A percentile compares a stretch with the other conserved stretches of the same genome.
Evolutionary conservation across 2,329 filamentous ascomycete genomes (phyloP).

Genomic region (Talaromyces sp.): DNA sequence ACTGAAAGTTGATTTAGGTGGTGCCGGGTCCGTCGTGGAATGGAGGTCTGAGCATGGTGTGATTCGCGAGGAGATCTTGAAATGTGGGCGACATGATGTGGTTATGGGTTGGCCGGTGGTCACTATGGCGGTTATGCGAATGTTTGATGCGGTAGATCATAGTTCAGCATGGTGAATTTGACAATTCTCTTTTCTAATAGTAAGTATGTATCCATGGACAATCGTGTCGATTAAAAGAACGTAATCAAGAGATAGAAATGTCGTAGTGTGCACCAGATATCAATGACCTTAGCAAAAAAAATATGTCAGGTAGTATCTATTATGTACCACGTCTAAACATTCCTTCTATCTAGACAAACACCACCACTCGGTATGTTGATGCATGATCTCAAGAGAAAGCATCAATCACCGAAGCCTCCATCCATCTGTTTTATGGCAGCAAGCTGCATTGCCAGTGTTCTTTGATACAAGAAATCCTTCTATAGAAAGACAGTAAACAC

Average conservation of each 20-base stretch:
- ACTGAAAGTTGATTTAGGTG: conserved; percentile 39
- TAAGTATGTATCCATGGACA: too few species aligned
- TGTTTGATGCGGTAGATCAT: conserved; percentile 33
- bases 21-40: conserved; percentile 48
- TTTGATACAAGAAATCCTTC: conserved; percentile 6
- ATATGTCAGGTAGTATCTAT: background rate
- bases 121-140: conserved; percentile 47
- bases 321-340: conserved; percentile 1
- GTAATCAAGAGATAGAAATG: too few species aligned
- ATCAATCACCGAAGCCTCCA: background rate
- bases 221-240: too few species aligned
- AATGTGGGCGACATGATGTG: conserved; percentile 53
- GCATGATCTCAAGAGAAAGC: background rate
- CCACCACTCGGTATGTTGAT: background rate
- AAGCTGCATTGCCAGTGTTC: background rate
- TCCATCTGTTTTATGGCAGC: background rate
- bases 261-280: too few species aligned
- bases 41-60: conserved; percentile 45
- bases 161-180: background rate
- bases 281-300: too few species aligned
- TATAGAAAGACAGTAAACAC: background rate
- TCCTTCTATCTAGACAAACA: conserved; percentile 4
- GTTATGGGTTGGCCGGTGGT: conserved; percentile 56
- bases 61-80: conserved; percentile 51
- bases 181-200: too few species aligned